A percentile compares a stretch with the other conserved stretches of the same genome.
Evolutionary conservation across 2,329 filamentous ascomycete species (phyloP).

Genomic region (Cercospora brassicicola): DNA sequence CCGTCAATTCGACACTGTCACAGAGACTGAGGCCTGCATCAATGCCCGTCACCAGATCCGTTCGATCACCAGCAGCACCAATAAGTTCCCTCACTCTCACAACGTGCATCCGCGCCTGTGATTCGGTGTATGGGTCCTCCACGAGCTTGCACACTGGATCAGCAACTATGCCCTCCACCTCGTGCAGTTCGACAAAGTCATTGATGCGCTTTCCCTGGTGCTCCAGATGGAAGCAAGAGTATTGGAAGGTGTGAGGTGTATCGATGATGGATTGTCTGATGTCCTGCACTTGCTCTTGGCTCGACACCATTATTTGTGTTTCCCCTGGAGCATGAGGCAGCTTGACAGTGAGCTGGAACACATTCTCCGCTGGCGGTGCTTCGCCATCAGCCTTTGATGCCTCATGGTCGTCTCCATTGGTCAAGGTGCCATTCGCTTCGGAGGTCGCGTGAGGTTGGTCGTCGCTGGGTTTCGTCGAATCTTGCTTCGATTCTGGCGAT

Average conservation of each 20-base stretch:
- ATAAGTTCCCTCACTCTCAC: conserved; percentile 89
- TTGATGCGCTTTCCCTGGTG: conserved; percentile 86
- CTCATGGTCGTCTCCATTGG: conserved; percentile 23
- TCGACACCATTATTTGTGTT: conserved; percentile 79
- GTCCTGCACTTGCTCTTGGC: conserved; percentile 95
- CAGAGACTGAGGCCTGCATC: conserved; percentile 82
- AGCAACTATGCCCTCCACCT: conserved; percentile 75
- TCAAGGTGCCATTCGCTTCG: conserved; percentile 19
- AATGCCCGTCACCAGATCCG: conserved; percentile 83
- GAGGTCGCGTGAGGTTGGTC: conserved; percentile 16
- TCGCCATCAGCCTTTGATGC: conserved; percentile 27
- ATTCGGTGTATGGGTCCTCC: conserved; percentile 96
- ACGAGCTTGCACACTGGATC: conserved; percentile 79
- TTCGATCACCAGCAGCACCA: conserved; percentile 83
- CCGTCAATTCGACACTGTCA: conserved; percentile 62
- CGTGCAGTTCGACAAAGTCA: conserved; percentile 88
- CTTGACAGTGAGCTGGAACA: conserved; percentile 73
- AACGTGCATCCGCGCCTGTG: conserved; percentile 93
- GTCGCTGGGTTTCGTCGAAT: conserved; percentile 15
- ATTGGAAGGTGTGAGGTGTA: conserved; percentile 86
- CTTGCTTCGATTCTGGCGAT: conserved; percentile 13
- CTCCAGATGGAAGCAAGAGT: conserved; percentile 98
- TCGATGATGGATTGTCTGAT: conserved; percentile 96
- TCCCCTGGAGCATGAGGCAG: conserved; percentile 77
- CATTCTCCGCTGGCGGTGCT: conserved; percentile 39